Conservation (phyloP, 202 grass and related monocot species). For the Hordeum pubiflorum region DNA sequence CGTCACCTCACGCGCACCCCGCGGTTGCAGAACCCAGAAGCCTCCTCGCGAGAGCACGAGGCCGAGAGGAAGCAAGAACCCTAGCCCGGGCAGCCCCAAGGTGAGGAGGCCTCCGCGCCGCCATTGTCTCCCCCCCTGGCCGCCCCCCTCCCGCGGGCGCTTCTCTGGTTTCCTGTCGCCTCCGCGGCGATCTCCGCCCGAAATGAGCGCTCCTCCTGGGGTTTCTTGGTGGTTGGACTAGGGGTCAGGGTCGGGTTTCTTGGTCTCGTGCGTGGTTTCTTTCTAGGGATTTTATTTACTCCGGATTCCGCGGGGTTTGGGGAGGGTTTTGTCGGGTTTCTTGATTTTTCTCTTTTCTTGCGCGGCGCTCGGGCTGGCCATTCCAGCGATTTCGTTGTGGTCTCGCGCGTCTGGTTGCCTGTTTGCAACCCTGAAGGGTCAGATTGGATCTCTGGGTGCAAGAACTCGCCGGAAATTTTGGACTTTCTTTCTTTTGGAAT, state of each 20-base stretch:
- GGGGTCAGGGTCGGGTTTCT: background rate
- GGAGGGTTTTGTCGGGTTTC: conserved; percentile 20
- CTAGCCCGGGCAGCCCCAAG: conserved; percentile 23
- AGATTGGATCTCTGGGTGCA: conserved; percentile 27
- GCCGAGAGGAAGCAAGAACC: conserved; percentile 10
- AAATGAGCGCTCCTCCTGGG: background rate
- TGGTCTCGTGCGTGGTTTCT: background rate
- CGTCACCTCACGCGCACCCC: conserved; percentile 4
- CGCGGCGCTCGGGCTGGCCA: background rate
- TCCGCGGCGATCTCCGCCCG: background rate
- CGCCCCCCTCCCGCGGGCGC: background rate
- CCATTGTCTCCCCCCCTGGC: background rate
- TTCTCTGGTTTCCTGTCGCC: background rate
- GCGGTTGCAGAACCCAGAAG: background rate
- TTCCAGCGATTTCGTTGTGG: background rate
- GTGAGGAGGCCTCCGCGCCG: conserved; percentile 14
- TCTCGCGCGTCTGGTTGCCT: background rate
- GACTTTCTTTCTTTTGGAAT: background rate
- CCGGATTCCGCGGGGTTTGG: background rate
- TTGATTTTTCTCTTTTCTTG: background rate
- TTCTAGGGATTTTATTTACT: background rate
- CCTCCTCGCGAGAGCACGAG: background rate
- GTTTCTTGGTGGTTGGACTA: background rate
- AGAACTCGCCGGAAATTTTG: background rate
- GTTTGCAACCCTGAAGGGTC: background rate